A percentile compares a stretch with the other conserved stretches of the same genome.
These are phyloP conservation scores for Termitomyces sp. DNA, from an alignment of 1,284 basidiomycete genomes.

Conservation along the genomic window DNA sequence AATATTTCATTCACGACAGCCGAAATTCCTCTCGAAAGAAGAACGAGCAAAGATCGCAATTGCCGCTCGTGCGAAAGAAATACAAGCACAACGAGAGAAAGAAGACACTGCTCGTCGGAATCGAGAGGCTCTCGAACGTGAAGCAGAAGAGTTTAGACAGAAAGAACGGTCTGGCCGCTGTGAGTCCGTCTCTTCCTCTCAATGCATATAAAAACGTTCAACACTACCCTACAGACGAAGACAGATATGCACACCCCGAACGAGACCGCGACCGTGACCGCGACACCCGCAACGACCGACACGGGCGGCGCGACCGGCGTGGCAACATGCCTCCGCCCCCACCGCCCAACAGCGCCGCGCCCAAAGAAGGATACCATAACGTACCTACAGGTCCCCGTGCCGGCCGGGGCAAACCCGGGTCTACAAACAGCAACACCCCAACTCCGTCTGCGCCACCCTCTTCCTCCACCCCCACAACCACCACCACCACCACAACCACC, in stretches of 20 bases:
- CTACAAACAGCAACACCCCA: conserved; percentile 28
- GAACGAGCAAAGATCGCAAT: conserved; percentile 86
- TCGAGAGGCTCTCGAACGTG: conserved; percentile 66
- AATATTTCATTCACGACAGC: conserved; percentile 41
- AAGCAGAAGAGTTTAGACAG: conserved; percentile 65
- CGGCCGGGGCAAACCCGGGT: conserved; percentile 48
- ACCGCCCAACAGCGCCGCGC: conserved; percentile 28
- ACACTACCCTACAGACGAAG: conserved; percentile 48
- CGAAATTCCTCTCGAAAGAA: conserved; percentile 85
- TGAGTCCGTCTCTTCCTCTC: conserved; percentile 31
- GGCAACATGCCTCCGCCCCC: conserved; percentile 32
- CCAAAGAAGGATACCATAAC: conserved; percentile 49
- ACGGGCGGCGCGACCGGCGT: conserved; percentile 21
- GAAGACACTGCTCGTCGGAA: conserved; percentile 55
- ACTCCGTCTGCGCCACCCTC: conserved; percentile 38
- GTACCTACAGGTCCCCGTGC: conserved; percentile 83
- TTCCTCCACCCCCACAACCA: conserved; percentile 29
- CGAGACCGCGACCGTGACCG: conserved; percentile 34
- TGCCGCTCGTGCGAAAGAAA: conserved; percentile 77
- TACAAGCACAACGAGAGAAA: conserved; percentile 61
- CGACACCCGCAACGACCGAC: conserved; percentile 25
- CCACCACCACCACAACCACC: conserved; percentile 23
- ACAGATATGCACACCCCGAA: conserved; percentile 51
- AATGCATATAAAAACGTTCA: conserved; percentile 6
- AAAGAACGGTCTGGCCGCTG: conserved; percentile 37